phyloP scores from a whole-genome alignment of 2,329 filamentous ascomycete species.

The Orbilia quercus region DNA sequence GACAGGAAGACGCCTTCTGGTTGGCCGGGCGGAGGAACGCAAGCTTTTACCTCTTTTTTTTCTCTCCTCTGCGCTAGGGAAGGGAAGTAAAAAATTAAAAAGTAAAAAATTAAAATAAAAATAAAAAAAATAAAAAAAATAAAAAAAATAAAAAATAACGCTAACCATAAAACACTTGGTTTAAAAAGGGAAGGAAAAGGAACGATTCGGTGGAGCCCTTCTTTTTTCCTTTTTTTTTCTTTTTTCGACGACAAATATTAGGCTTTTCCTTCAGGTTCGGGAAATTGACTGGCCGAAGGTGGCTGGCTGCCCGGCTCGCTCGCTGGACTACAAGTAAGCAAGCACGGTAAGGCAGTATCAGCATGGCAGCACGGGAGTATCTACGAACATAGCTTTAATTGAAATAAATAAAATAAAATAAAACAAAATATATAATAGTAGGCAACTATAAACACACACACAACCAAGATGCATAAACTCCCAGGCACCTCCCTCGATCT shows the following conservation, averaged over 20 bases:
- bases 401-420: no score
- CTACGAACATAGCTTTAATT: no score
- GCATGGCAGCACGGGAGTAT: no score
- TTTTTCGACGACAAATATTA: not conserved
- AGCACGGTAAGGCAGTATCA: not conserved
- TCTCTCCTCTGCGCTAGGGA: not conserved
- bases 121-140: slow-evolving; percentile 18
- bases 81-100: slow-evolving; percentile 17
- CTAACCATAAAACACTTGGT: not conserved
- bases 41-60: slow-evolving; percentile 21
- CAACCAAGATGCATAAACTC: not conserved
- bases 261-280: slow-evolving; percentile 26
- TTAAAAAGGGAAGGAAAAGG: slow-evolving; percentile 41
- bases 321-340: not conserved
- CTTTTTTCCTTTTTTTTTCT: not conserved
- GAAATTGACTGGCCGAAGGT: slow-evolving; percentile 54
- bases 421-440: no score
- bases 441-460: no score
- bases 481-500: slow-evolving; percentile 18
- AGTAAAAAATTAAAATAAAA: not conserved
- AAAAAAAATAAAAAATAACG: not conserved
- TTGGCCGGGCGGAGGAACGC: slow-evolving; percentile 36
- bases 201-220: slow-evolving; percentile 12
- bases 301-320: slow-evolving; percentile 53
- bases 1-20: slow-evolving; percentile 46